These are phyloP conservation scores for Setaria italica DNA, from an alignment of 202 grass and related monocot species.

Conservation along the genomic window DNA sequence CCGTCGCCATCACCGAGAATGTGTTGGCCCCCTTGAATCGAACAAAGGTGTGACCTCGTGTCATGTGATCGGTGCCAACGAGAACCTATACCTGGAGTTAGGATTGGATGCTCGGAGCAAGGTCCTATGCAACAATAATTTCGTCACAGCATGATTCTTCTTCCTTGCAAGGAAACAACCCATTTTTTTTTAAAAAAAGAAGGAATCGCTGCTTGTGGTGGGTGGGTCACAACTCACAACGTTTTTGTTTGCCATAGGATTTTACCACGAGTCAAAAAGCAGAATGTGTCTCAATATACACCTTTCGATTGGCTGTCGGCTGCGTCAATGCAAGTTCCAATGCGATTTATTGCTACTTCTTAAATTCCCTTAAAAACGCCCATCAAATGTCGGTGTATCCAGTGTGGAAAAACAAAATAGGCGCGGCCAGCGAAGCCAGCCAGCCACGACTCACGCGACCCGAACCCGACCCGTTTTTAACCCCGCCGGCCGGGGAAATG, in stretches of 20 bases:
- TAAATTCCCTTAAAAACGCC: too few relatives aligned
- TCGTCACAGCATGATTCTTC: too few relatives aligned
- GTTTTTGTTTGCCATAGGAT: too few relatives aligned
- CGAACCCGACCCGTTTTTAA: slow-evolving; percentile 21
- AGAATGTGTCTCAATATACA: too few relatives aligned
- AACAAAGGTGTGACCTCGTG: too few relatives aligned
- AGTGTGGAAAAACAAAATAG: background rate
- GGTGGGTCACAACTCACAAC: too few relatives aligned
- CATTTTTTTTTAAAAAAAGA: too few relatives aligned
- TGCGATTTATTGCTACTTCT: background rate
- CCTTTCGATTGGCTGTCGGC: too few relatives aligned
- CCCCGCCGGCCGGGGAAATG: background rate
- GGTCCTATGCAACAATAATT: too few relatives aligned
- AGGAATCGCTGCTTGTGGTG: too few relatives aligned
- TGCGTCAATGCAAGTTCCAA: background rate
- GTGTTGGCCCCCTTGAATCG: background rate
- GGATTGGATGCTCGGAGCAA: background rate
- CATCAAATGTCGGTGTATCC: background rate
- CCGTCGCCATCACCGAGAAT: background rate
- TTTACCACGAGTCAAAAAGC: too few relatives aligned
- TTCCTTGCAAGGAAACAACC: too few relatives aligned
- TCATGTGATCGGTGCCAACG: background rate
- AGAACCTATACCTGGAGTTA: background rate
- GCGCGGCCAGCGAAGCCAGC: background rate
- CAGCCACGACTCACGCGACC: background rate